Base-by-base conservation (phyloP, 345 rosid species). In the Atalantia buxifolia region DNA sequence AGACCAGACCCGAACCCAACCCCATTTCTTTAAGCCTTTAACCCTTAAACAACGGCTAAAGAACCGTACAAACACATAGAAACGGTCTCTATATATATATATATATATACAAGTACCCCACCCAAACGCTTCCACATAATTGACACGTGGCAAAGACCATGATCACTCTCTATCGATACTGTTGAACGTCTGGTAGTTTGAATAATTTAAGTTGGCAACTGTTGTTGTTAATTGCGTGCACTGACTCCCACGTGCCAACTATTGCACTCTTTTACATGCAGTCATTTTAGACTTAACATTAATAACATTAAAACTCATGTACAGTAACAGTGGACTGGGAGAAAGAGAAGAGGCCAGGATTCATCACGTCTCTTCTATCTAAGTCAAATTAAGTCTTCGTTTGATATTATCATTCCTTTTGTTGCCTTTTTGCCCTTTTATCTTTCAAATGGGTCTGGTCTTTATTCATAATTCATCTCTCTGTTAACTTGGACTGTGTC, bases 201-300 rank as follows among this genome's bases (percentile, higher is more conserved):
- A 45, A 45, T 45, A 45, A 45, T 45, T 12, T 45, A 38, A 38
- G 35, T 60, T 74, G 76, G 67, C 36, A 38, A 55, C 18, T 24
- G n/a, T 35, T 60, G 55, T 59, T 42, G 5, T 45, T 45, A 33
- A 14, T 4, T 21, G 18, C 24, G 62, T 69, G 85, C 88, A 80
- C 88, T 82, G 88, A 82, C 85, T 85, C 84, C 84, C 84, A 82
- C 84, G 85, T 82, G 82, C 79, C 59, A 85, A 53, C 80, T 73
- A 78, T 66, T 59, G 76, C 76, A 40, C 35, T 24, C 56, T 19
- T 50, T 45, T 45, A 16, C 40, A 18, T 1, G 50, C 7, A 64
- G 19, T 18, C 42, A 18, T 65, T 18, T 33, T 65, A 65, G 76
- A 56, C 35, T 73, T 24, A 13, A 53, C 53, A 25, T 36, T 22